A percentile compares a stretch with the other conserved stretches of the same genome.
Evolutionary conservation across 73 alveolate genomes (phyloP).

Genomic region (Paramecium sonneborni): DNA sequence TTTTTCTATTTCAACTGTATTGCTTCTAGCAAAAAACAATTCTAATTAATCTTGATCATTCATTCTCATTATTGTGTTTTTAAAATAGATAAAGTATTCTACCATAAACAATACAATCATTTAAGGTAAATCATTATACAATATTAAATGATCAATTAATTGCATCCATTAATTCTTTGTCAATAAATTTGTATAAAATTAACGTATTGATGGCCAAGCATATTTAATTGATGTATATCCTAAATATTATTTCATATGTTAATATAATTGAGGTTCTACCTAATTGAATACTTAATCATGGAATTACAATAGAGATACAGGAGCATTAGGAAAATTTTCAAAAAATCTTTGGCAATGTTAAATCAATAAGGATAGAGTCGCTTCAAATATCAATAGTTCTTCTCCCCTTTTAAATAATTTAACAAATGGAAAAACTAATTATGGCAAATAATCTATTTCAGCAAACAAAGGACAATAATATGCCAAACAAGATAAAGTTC

Average conservation of each 20-base stretch:
- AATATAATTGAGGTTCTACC: neutral
- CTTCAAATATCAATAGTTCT: conserved; percentile 59
- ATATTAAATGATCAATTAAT: conserved; percentile 69
- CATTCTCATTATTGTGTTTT: conserved; percentile 22
- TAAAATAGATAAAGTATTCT: neutral
- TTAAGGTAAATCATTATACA: conserved; percentile 68
- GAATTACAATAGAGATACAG: neutral
- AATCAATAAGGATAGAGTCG: neutral
- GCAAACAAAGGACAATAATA: conserved; percentile 80
- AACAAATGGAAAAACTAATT: conserved; percentile 76
- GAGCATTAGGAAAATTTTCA: conserved; percentile 64
- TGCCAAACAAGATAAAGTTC: conserved; percentile 75
- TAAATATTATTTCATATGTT: neutral
- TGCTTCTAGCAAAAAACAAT: neutral
- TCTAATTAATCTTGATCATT: conserved; percentile 34
- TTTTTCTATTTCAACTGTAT: conserved; percentile 23
- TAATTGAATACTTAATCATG: conserved; percentile 15
- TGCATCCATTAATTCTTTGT: conserved; percentile 74
- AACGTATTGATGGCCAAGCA: conserved; percentile 72
- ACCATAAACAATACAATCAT: conserved; percentile 59
- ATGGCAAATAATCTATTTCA: conserved; percentile 75
- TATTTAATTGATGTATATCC: neutral
- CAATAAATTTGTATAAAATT: conserved; percentile 70
- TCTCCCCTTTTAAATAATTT: conserved; percentile 62
- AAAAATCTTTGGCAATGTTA: conserved; percentile 37